phyloP scores from a whole-genome alignment of 2,329 filamentous ascomycete genomes.

The Aspergillus neoniger region DNA sequence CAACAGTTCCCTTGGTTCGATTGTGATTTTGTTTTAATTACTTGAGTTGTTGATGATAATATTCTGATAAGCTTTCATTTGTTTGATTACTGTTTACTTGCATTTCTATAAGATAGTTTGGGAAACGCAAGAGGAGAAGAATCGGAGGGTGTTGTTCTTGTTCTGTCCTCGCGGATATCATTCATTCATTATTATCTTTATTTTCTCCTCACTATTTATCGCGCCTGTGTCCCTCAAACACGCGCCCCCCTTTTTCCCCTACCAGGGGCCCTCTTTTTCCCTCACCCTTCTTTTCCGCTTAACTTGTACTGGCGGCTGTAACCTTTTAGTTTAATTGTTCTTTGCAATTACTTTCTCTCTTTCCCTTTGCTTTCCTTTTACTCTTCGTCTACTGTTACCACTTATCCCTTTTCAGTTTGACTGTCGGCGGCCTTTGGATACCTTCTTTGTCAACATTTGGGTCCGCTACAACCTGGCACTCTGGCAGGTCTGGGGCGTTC shows the following conservation, averaged over 20 bases:
- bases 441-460: conserved; percentile 22
- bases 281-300: neutral
- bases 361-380: conserved; percentile 17
- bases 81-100: neutral
- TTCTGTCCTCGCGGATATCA: neutral
- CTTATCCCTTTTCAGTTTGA: conserved; percentile 23
- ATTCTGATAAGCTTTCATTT: neutral
- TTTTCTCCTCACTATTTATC: conserved; percentile 16
- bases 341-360: conserved; percentile 43
- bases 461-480: conserved; percentile 17
- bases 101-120: neutral
- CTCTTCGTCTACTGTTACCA: conserved; percentile 18
- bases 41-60: neutral
- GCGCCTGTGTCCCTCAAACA: conserved; percentile 2
- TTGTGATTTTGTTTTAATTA: neutral
- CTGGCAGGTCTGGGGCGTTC: conserved; percentile 8
- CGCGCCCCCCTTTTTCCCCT: conserved; percentile 17
- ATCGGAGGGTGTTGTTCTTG: neutral
- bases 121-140: neutral
- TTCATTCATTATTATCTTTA: conserved; percentile 9
- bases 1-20: neutral
- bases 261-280: conserved; percentile 9
- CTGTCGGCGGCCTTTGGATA: conserved; percentile 11
- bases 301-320: conserved; percentile 1
- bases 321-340: conserved; percentile 21